Conservation (phyloP, 768 basidiomycete species). For the Candolleomyces eurysporus region DNA sequence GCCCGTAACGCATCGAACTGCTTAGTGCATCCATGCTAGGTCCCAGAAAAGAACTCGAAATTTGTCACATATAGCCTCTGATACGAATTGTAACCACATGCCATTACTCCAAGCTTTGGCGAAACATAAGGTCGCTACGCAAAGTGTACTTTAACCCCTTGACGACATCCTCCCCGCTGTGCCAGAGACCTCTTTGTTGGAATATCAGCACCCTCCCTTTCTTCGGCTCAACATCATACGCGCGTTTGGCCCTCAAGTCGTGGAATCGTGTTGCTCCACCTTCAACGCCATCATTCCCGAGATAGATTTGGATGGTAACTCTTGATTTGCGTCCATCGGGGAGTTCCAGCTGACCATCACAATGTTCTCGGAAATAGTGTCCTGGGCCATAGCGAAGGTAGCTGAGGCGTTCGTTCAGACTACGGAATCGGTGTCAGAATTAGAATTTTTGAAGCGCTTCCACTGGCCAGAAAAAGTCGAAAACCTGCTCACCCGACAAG, state of each 20-base stretch:
- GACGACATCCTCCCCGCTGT: slow-evolving; percentile 42
- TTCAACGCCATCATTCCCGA: slow-evolving; percentile 34
- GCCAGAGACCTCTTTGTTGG: slow-evolving; percentile 38
- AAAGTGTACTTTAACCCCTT: slow-evolving; percentile 40
- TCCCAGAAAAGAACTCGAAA: no score
- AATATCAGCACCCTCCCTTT: slow-evolving; percentile 43
- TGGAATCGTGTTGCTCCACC: slow-evolving; percentile 44
- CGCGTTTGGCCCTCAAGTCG: slow-evolving; percentile 20
- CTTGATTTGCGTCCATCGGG: slow-evolving; percentile 36
- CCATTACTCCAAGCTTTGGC: no score
- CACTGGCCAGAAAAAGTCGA: no score
- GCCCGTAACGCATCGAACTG: no score
- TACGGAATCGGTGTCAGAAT: slow-evolving; percentile 10
- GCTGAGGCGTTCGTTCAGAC: slow-evolving; percentile 43
- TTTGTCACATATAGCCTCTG: no score
- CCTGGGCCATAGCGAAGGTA: slow-evolving; percentile 45
- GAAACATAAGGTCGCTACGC: slow-evolving; percentile 41
- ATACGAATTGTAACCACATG: no score
- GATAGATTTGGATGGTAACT: slow-evolving; percentile 46
- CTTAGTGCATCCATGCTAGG: no score
- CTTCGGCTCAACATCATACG: slow-evolving; percentile 41
- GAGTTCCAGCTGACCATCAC: slow-evolving; percentile 34
- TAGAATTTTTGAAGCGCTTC: background rate
- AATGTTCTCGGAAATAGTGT: slow-evolving; percentile 39
- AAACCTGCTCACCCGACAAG: slow-evolving; percentile 31